phyloP scores from a whole-genome alignment of 805 yeast species.

The Metschnikowia similis region DNA sequence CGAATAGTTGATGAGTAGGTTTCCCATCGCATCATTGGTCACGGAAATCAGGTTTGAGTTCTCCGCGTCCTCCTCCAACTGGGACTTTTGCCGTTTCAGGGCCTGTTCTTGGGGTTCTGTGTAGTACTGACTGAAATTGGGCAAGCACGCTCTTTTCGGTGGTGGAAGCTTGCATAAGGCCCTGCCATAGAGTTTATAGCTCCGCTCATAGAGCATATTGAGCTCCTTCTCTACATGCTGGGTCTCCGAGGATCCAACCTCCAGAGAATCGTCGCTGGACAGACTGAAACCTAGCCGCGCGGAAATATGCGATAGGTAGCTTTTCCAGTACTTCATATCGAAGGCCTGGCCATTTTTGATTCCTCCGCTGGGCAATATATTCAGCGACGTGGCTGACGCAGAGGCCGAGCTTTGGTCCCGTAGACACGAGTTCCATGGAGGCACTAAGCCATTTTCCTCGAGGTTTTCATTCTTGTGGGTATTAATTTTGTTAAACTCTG shows the following conservation, averaged over 20 bases:
- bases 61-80: constrained; percentile 24
- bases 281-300: constrained; percentile 33
- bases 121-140: constrained; percentile 23
- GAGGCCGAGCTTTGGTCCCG: constrained; percentile 22
- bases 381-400: constrained; percentile 17
- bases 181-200: constrained; percentile 37
- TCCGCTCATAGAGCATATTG: constrained; percentile 27
- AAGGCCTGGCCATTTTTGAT: constrained; percentile 12
- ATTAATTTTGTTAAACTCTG: constrained; percentile 38
- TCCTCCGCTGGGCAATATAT: constrained; percentile 22
- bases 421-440: constrained; percentile 38
- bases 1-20: constrained; percentile 30
- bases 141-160: constrained; percentile 35
- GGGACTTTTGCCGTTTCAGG: constrained; percentile 18
- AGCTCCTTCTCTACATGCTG: constrained; percentile 13
- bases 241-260: neutral
- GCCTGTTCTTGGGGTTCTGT: constrained; percentile 8
- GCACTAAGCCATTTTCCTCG: constrained; percentile 37
- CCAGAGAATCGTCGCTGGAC: constrained; percentile 6
- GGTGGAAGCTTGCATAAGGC: constrained; percentile 33
- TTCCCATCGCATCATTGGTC: constrained; percentile 40
- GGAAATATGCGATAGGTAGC: constrained; percentile 31
- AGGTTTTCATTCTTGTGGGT: constrained; percentile 44
- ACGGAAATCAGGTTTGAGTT: constrained; percentile 34
- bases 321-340: constrained; percentile 35